Percentiles rank a stretch among this genome's conserved stretches.
phyloP scores from a whole-genome alignment of 148 eudicot genomes.

The Simmondsia chinensis region DNA sequence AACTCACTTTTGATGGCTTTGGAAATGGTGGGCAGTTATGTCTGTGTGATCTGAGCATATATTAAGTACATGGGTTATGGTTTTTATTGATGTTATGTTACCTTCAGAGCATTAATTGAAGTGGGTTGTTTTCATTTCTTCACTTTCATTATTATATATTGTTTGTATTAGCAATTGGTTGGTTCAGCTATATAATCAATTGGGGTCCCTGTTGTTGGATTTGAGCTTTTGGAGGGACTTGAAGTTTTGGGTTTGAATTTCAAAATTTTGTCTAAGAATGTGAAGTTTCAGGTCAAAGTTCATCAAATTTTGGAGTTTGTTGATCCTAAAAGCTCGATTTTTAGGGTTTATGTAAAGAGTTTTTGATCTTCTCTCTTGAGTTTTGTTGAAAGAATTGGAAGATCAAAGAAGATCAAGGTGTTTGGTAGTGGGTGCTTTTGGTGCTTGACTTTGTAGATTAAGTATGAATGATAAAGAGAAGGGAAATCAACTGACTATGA shows the following conservation, averaged over 20 bases:
- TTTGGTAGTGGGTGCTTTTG: conserved; percentile 4
- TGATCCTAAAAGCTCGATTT: conserved; percentile 13
- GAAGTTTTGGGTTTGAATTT: no score
- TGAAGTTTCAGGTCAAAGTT: no score
- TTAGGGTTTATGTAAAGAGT: conserved; percentile 18
- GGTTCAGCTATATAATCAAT: conserved; percentile 16
- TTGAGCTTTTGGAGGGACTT: no score
- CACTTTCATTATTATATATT: conserved; percentile 12
- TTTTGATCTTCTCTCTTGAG: neutral
- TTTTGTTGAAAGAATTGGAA: conserved; percentile 1
- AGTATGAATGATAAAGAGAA: conserved; percentile 39
- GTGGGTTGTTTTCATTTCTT: conserved; percentile 26
- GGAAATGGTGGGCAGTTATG: conserved; percentile 15
- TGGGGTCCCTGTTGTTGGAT: conserved; percentile 6
- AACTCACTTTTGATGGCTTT: no score
- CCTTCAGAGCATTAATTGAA: conserved; percentile 34
- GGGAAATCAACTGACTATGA: conserved; percentile 39
- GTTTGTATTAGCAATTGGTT: conserved; percentile 13
- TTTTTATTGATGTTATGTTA: conserved; percentile 27
- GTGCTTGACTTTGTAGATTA: conserved; percentile 18
- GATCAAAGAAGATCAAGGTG: neutral
- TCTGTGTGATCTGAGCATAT: conserved; percentile 17
- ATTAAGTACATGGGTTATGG: conserved; percentile 21
- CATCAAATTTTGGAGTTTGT: conserved; percentile 25
- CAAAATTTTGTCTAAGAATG: no score